Base-by-base conservation (phyloP, 495 filamentous ascomycete species). In the Bombardia bombarda region DNA sequence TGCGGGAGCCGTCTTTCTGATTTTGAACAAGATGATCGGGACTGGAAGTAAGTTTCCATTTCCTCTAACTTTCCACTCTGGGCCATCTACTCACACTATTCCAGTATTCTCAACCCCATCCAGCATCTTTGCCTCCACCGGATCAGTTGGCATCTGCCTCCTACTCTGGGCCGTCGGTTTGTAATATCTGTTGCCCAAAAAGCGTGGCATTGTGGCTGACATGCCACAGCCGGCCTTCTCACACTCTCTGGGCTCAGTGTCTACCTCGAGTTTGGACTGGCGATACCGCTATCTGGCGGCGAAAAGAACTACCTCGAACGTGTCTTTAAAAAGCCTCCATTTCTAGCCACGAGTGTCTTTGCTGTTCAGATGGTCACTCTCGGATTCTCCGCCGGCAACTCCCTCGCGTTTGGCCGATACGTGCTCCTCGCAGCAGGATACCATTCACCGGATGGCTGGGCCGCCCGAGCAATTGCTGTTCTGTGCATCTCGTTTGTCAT, bases 291-390 rank as follows among this genome's bases (percentile, higher is more conserved):
- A 8, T 70, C 62, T 17, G 71, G 72, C 20, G 73, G 73, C 16
- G 72, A 77, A 41, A 74, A 74, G 49, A 68, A 80, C 53, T 83
- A 83, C 54, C 74, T 83, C 26, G 79, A 85, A 55, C 72, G 70
- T 26, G 72, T 82, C 31, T 81, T 71, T 58, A 68, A 66, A 20
- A 74, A 70, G 32, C 80, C 81, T 7, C 66, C 61, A 25, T 80
- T 79, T 63, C 66, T 84, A 1, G 74, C 74, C 10, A 81, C 77
- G 0, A 73, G 68, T 45, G 72, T 82, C 55, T 79, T 77, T 45
- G 72, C 74, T 14, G 61, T 72, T 1, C 78, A 80, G 47, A 73
- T 77, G 39, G 67, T 81, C 25, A 56, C 74, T 6, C 59, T 78
- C 4, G 68, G 68, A n/a, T 72, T 69, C 43, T 66, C 43, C n/a